Conservation (phyloP, 768 basidiomycete genomes). For the Psilocybe tampanensis region DNA sequence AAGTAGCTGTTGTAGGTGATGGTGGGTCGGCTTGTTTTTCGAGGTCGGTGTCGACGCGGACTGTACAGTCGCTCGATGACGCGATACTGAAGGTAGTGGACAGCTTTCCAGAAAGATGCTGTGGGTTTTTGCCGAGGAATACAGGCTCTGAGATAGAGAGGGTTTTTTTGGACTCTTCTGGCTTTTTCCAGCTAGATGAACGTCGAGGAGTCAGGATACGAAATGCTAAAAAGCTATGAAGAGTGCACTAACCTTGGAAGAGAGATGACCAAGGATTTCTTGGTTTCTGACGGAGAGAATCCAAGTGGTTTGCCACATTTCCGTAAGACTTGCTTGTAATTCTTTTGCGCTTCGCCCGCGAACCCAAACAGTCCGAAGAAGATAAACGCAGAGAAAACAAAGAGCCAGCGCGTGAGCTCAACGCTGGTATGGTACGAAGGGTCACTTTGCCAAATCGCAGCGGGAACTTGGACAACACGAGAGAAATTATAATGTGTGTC, state of each 20-base stretch:
- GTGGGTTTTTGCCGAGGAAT: background rate
- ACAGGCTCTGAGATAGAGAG: background rate
- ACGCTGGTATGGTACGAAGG: constrained; percentile 25
- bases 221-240: too few relatives aligned
- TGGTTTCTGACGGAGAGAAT: background rate
- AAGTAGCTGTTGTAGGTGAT: background rate
- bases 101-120: background rate
- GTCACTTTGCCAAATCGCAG: constrained; percentile 29
- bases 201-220: too few relatives aligned
- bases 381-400: constrained; percentile 23
- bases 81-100: background rate
- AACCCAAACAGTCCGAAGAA: constrained; percentile 62
- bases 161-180: too few relatives aligned
- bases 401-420: constrained; percentile 32
- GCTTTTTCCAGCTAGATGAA: too few relatives aligned
- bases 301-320: too few relatives aligned
- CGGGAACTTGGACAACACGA: constrained; percentile 38
- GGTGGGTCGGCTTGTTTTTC: background rate
- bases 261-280: background rate
- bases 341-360: constrained; percentile 44
- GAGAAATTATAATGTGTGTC: constrained; percentile 52
- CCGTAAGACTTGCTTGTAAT: background rate
- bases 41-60: background rate
- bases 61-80: background rate
- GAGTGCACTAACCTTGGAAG: too few relatives aligned